A percentile compares a stretch with the other conserved stretches of the same genome.
These are phyloP conservation scores for Detonula confervacea DNA, from an alignment of 352 stramenopile genomes.

Conservation along the genomic window DNA sequence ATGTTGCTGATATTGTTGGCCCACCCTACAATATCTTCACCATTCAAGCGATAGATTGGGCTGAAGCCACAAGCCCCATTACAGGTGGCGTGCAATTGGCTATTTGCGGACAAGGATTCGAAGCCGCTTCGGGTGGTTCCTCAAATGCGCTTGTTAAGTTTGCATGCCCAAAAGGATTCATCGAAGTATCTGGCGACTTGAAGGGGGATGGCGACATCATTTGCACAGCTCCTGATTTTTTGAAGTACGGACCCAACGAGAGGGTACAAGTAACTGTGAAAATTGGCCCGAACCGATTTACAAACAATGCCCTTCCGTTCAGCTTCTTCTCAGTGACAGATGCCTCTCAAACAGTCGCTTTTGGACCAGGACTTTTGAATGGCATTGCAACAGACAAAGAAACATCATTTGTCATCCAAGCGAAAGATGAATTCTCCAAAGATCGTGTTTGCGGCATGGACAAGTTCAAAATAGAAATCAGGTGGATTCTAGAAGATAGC, in stretches of 20 bases:
- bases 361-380: constrained; percentile 91
- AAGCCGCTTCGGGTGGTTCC: constrained; percentile 70
- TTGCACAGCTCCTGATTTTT: constrained; percentile 92
- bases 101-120: constrained; percentile 93
- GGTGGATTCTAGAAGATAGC: constrained; percentile 29
- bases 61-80: constrained; percentile 89
- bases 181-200: constrained; percentile 91
- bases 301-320: constrained; percentile 92
- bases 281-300: constrained; percentile 91
- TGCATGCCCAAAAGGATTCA: constrained; percentile 91
- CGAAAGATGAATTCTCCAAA: constrained; percentile 89
- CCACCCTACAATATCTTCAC: constrained; percentile 94
- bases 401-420: constrained; percentile 92
- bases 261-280: constrained; percentile 88
- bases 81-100: constrained; percentile 91
- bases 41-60: constrained; percentile 86
- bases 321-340: constrained; percentile 94
- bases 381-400: constrained; percentile 85
- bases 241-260: constrained; percentile 90
- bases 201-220: constrained; percentile 89
- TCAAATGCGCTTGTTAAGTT: constrained; percentile 89
- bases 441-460: constrained; percentile 93
- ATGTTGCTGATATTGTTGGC: constrained; percentile 94
- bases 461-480: constrained; percentile 89
- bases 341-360: constrained; percentile 91